Conservation (phyloP, 257 asterid genomes). For the Cordia subcordata region DNA sequence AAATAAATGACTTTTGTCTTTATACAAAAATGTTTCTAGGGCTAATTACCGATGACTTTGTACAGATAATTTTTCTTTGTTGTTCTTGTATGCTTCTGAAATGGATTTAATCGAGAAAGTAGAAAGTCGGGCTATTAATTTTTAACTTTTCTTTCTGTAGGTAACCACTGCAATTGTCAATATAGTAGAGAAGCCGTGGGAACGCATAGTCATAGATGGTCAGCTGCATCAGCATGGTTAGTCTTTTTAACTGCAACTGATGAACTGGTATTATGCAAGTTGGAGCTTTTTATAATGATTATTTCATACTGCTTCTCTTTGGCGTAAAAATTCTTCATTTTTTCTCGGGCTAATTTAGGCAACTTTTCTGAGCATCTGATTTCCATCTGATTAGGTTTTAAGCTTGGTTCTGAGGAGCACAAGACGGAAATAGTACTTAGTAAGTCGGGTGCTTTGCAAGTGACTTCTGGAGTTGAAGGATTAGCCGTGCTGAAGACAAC, state of each 20-base stretch:
- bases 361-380: neutral
- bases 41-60: too few relatives aligned
- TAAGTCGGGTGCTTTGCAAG: slow-evolving; percentile 60
- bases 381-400: slow-evolving; percentile 52
- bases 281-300: too few relatives aligned
- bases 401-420: slow-evolving; percentile 94
- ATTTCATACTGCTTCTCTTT: too few relatives aligned
- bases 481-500: slow-evolving; percentile 85
- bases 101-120: too few relatives aligned
- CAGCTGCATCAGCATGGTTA: slow-evolving; percentile 82
- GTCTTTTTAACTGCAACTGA: slow-evolving; percentile 15
- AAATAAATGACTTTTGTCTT: too few relatives aligned
- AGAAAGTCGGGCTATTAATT: too few relatives aligned
- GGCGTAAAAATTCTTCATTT: too few relatives aligned
- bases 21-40: too few relatives aligned
- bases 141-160: slow-evolving; percentile 26
- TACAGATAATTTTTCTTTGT: too few relatives aligned
- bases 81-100: too few relatives aligned
- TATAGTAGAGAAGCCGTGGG: slow-evolving; percentile 94
- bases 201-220: slow-evolving; percentile 65
- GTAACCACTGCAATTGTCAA: slow-evolving; percentile 71
- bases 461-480: slow-evolving; percentile 83
- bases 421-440: slow-evolving; percentile 65
- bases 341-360: neutral
- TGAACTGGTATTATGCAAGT: neutral